Conservation (phyloP, 805 yeast genomes). For the Saturnispora hagleri region DNA sequence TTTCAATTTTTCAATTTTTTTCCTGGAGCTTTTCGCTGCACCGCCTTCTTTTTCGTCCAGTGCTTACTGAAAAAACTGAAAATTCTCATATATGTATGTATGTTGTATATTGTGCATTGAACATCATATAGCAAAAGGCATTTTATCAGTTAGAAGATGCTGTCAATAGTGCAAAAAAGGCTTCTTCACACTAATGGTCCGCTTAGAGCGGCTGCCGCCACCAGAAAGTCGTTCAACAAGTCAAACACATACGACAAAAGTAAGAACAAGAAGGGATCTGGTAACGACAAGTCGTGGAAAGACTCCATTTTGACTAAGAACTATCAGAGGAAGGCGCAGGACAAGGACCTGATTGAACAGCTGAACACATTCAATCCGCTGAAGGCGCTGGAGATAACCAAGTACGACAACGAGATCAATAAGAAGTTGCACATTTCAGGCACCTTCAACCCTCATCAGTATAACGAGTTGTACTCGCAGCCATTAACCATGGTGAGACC, state of each 20-base stretch:
- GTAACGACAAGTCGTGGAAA: constrained; percentile 24
- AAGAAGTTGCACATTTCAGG: constrained; percentile 44
- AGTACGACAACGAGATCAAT: constrained; percentile 35
- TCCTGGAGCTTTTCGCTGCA: not conserved
- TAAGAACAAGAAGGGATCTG: constrained; percentile 26
- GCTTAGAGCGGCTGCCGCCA: constrained; percentile 18
- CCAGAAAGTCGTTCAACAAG: constrained; percentile 25
- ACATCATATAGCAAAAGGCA: too few relatives aligned
- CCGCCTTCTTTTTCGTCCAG: not conserved
- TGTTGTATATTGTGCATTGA: too few relatives aligned
- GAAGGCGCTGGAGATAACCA: constrained; percentile 17
- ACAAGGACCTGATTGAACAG: constrained; percentile 13
- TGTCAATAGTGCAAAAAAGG: not conserved
- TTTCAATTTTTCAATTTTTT: too few relatives aligned
- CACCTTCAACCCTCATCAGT: constrained; percentile 58
- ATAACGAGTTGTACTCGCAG: constrained; percentile 50
- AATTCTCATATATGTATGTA: not conserved
- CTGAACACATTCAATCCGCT: constrained; percentile 14
- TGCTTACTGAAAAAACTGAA: not conserved
- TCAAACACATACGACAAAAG: constrained; percentile 18
- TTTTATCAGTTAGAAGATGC: not conserved
- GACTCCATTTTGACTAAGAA: constrained; percentile 19
- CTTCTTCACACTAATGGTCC: constrained; percentile 10
- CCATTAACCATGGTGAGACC: constrained; percentile 54
- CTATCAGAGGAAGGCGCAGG: constrained; percentile 19